Conservation (phyloP, 108 stramenopile species). For the Nitzschia sp. region DNA sequence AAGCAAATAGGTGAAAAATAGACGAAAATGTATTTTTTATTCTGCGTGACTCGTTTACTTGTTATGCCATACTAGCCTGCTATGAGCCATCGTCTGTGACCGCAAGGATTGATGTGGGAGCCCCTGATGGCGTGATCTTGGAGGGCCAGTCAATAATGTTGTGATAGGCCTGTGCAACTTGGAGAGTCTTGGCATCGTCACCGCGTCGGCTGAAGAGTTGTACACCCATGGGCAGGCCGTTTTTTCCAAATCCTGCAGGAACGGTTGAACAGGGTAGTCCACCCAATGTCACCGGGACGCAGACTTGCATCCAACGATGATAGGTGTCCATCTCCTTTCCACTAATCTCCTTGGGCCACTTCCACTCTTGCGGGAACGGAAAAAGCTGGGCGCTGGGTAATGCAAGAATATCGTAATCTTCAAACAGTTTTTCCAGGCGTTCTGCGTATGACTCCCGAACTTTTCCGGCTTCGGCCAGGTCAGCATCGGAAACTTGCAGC, state of each 20-base stretch:
- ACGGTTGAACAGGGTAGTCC: slow-evolving; percentile 58
- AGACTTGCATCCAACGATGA: slow-evolving; percentile 66
- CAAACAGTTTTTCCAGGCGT: slow-evolving; percentile 12
- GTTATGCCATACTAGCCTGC: no score
- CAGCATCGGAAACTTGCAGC: slow-evolving; percentile 7
- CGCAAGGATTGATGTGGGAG: no score
- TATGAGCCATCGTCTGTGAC: no score
- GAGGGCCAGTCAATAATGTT: background rate
- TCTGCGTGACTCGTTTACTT: no score
- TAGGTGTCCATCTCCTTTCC: slow-evolving; percentile 48
- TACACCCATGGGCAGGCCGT: slow-evolving; percentile 42
- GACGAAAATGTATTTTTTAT: no score
- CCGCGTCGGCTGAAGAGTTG: slow-evolving; percentile 39
- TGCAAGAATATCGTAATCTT: slow-evolving; percentile 43
- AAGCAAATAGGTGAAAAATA: no score
- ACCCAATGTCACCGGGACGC: slow-evolving; percentile 46
- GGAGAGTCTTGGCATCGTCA: slow-evolving; percentile 26
- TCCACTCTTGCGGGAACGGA: slow-evolving; percentile 46
- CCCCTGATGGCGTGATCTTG: background rate
- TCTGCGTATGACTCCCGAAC: slow-evolving; percentile 5
- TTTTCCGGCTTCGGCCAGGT: slow-evolving; percentile 23
- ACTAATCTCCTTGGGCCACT: slow-evolving; percentile 42
- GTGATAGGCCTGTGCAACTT: slow-evolving; percentile 16
- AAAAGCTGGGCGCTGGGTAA: slow-evolving; percentile 54
- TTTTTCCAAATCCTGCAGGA: slow-evolving; percentile 35